Evolutionary conservation across 2,329 filamentous ascomycete species (phyloP).

Genomic region (Alternaria sp.): DNA sequence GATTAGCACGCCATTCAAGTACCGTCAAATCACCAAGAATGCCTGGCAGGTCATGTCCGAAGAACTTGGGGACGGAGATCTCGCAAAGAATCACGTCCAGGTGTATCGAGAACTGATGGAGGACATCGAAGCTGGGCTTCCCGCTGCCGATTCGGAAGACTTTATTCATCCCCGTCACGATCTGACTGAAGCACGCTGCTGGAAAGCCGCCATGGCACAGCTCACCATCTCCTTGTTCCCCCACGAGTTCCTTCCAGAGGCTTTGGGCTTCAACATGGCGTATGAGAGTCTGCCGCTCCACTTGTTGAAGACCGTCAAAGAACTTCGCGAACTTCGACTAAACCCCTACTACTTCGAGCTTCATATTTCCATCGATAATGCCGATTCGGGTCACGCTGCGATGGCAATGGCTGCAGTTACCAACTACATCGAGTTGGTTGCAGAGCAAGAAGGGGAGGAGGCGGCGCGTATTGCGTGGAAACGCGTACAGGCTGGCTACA

Average conservation of each 20-base stretch:
- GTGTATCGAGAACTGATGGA: slow-evolving; percentile 45
- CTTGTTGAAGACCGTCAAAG: slow-evolving; percentile 50
- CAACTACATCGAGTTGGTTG: slow-evolving; percentile 47
- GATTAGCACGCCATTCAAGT: slow-evolving; percentile 51
- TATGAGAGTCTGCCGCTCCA: slow-evolving; percentile 54
- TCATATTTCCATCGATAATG: slow-evolving; percentile 60
- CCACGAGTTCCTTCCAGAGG: slow-evolving; percentile 58
- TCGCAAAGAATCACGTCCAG: slow-evolving; percentile 54
- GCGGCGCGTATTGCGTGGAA: slow-evolving; percentile 49
- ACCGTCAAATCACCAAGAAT: slow-evolving; percentile 50
- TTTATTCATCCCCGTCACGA: slow-evolving; percentile 36
- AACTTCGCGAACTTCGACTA: slow-evolving; percentile 53
- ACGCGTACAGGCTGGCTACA: slow-evolving; percentile 53
- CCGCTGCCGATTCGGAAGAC: slow-evolving; percentile 38
- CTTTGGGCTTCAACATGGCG: slow-evolving; percentile 59
- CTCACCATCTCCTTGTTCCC: slow-evolving; percentile 57
- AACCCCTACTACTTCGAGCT: slow-evolving; percentile 58
- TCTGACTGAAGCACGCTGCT: slow-evolving; percentile 39
- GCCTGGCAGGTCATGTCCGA: slow-evolving; percentile 59
- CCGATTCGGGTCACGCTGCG: slow-evolving; percentile 56
- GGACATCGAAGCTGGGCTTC: slow-evolving; percentile 38
- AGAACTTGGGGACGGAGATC: slow-evolving; percentile 58
- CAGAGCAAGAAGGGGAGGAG: slow-evolving; percentile 28
- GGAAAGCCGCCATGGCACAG: slow-evolving; percentile 56
- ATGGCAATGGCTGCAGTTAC: slow-evolving; percentile 52